Base-by-base conservation (phyloP, 139 green algal genomes). In the Coccomyxa sp. region DNA sequence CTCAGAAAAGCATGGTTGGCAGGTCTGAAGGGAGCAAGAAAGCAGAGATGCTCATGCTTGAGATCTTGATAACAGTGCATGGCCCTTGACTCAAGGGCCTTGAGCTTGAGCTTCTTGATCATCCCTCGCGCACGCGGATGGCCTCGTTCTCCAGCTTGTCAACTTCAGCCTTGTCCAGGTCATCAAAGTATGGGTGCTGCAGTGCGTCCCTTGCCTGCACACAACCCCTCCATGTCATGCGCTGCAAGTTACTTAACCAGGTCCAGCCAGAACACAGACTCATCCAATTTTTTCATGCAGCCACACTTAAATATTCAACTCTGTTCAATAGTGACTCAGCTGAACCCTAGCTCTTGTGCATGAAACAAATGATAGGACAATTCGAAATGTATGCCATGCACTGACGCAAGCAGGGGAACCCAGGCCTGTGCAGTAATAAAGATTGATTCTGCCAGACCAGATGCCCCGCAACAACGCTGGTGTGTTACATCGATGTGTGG, bases 101-200 rank as follows among this genome's bases (percentile, higher is more conserved):
- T 51, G 38, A 51, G 7, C 38, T 51, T 51, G 38, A 51, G 38
- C 38, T 51, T 51, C 45, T 25, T 66, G 38, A 51, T 87, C 83
- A 82, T 21, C 63, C 76, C 67, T 84, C 84, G 13, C 84, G 38
- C 12, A 45, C 81, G 10, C 84, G 82, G 32, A 90, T 80, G 58
- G 77, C 32, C 67, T 87, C 81, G 45, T 59, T 94, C 85, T 97
- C 93, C 12, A 97, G 87, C 71, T 18, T 30, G 71, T 97, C 94
- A 1, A 97, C 87, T 13, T 76, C 51, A 12, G 27, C 88, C 87
- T 90, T 93, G 87, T 96, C 90, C 38, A 96, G 84, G 84, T 97
- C 92, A 81, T 97, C 90, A 91, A 99, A 99, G 92, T 98, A 99
- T 14, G 94, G 92, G 90, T 99, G 96, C 16, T 92, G 86, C 45